A percentile compares a stretch with the other conserved stretches of the same genome.
phyloP scores from a whole-genome alignment of 2,329 filamentous ascomycete species.

The Phyllosticta paracitricarpa region DNA sequence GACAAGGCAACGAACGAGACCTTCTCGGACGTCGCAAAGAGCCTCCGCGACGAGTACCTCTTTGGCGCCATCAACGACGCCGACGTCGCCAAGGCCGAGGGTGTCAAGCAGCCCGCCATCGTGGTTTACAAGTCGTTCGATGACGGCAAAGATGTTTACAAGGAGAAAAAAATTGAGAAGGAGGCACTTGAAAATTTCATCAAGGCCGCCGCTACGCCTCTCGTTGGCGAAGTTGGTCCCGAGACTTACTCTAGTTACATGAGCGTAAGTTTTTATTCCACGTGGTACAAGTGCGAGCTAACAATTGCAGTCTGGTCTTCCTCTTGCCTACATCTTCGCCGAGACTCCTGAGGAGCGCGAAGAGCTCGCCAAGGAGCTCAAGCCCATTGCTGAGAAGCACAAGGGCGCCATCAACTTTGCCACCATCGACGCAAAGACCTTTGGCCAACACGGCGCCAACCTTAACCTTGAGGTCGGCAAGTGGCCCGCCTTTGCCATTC shows the following conservation, averaged over 20 bases:
- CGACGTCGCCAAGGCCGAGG: constrained; percentile 77
- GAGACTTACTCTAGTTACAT: constrained; percentile 97
- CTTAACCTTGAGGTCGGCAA: constrained; percentile 92
- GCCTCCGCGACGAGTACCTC: constrained; percentile 82
- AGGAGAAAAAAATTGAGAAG: constrained; percentile 63
- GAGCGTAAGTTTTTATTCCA: constrained; percentile 44
- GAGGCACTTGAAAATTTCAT: constrained; percentile 75
- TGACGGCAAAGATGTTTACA: constrained; percentile 82
- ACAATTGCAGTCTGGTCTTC: constrained; percentile 57
- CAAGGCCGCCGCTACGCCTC: constrained; percentile 73
- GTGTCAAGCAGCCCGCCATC: constrained; percentile 74
- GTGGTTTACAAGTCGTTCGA: constrained; percentile 98
- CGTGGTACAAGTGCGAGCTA: not conserved
- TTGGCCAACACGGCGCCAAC: constrained; percentile 91
- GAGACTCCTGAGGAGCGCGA: constrained; percentile 85
- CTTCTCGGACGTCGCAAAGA: constrained; percentile 62
- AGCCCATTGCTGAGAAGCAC: constrained; percentile 80
- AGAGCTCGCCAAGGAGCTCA: constrained; percentile 64
- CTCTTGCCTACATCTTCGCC: constrained; percentile 95
- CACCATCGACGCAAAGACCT: constrained; percentile 89
- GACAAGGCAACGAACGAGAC: constrained; percentile 81
- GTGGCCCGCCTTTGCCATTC: constrained; percentile 96
- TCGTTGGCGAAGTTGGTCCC: constrained; percentile 91
- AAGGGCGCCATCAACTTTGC: constrained; percentile 96
- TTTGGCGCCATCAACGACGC: constrained; percentile 84